Percentiles rank a stretch among this genome's conserved stretches.
Evolutionary conservation across 2,329 filamentous ascomycete species (phyloP).

Genomic region (Sarocladiaceae sp.): DNA sequence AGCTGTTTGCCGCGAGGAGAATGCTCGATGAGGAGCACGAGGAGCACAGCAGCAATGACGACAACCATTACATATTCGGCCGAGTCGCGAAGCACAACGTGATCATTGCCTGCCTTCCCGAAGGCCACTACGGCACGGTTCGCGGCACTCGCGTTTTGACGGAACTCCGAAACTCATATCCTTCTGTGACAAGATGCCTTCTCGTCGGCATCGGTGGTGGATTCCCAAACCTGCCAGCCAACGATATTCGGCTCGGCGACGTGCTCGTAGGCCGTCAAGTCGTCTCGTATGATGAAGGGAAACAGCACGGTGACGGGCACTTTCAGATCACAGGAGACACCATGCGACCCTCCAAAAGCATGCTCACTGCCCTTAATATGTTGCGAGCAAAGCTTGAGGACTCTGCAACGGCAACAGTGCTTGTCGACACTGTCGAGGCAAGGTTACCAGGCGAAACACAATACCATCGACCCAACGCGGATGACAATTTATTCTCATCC

Average conservation of each 20-base stretch:
- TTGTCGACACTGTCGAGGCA: neutral
- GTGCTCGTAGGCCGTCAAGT: constrained; percentile 16
- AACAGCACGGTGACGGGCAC: constrained; percentile 8
- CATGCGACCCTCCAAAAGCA: neutral
- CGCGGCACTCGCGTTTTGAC: constrained; percentile 12
- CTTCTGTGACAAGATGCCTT: constrained; percentile 8
- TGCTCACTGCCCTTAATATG: neutral
- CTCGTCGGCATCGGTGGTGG: constrained; percentile 25
- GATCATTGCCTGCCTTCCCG: constrained; percentile 14
- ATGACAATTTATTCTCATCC: constrained; percentile 4
- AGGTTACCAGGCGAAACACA: neutral
- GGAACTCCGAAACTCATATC: constrained; percentile 13
- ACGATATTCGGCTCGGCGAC: constrained; percentile 17
- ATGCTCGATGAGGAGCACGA: constrained; percentile 16
- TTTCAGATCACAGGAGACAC: constrained; percentile 7
- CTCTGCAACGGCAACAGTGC: neutral
- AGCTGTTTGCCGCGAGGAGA: constrained; percentile 13
- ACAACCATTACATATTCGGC: constrained; percentile 14
- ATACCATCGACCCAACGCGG: neutral
- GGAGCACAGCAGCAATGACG: neutral
- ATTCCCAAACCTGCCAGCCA: constrained; percentile 11
- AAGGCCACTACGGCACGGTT: constrained; percentile 12
- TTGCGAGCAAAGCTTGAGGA: neutral
- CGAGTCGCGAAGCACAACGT: constrained; percentile 13
- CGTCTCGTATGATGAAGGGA: constrained; percentile 16